Evolutionary conservation across 495 filamentous ascomycete species (phyloP).

Genomic region (Penicillium samsonianum): DNA sequence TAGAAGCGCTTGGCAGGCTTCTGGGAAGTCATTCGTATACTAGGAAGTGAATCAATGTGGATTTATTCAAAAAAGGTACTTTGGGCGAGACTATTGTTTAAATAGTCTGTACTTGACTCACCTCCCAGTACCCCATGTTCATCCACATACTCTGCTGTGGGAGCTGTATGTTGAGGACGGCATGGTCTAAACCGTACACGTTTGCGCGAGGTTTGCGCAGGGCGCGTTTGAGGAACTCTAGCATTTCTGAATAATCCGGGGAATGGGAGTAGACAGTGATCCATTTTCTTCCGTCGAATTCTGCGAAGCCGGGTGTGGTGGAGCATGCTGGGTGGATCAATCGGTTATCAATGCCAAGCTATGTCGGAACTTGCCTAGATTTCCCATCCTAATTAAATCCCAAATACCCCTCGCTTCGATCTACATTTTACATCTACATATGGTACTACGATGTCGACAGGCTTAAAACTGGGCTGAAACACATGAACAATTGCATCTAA

Average conservation of each 20-base stretch:
- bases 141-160: conserved; percentile 43
- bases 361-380: no score
- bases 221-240: conserved; percentile 7
- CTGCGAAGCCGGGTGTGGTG: neutral
- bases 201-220: conserved; percentile 3
- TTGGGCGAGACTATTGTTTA: neutral
- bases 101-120: neutral
- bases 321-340: neutral
- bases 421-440: no score
- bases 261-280: neutral
- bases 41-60: conserved; percentile 11
- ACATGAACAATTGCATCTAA: conserved; percentile 3
- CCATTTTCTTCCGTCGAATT: neutral
- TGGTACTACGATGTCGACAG: no score
- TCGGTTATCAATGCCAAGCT: no score
- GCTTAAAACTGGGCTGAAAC: neutral
- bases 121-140: conserved; percentile 47
- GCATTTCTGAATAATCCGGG: conserved; percentile 1
- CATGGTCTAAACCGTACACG: conserved; percentile 39
- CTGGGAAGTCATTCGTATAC: conserved; percentile 36
- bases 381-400: no score
- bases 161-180: conserved; percentile 32
- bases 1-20: conserved; percentile 45
- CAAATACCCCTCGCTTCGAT: no score
- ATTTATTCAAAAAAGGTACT: no score